Evolutionary conservation across 169 alveolate genomes (phyloP), one percentile per base, ranked within the genome.

Genomic region (Blepharisma undulans): DNA sequence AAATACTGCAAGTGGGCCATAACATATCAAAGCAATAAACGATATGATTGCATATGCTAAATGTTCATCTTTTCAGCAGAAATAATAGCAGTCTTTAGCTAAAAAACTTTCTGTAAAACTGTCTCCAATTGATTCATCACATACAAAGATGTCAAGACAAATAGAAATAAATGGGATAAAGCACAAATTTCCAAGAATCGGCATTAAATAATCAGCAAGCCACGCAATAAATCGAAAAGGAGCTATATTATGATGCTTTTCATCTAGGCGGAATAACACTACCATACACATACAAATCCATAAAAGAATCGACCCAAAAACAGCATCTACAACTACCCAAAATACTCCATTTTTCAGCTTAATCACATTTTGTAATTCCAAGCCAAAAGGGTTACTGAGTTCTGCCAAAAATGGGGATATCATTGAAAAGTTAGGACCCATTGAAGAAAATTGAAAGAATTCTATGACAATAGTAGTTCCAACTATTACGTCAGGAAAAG

Each of bases 51-150:
- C 27, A 48, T 84, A 84, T 1, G n/a, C 36, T 22, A 84, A 30
- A 59, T 84, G 89, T 3, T 30, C 27, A 36, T 76, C 89, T 84
- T 84, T 59, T 76, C 89, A 84, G 79, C 89, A 84, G 60, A 32
- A 84, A 22, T 22, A 25, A n/a, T 21, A 84, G 89, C 89, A 84
- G 34, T 84, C 89, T 8, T 84, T 84, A 16, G 74, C 36, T 25
- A 84, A 16, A 84, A 84, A 84, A 6, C 71, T n/a, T 14, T 84
- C 89, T 32, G 89, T 84, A 21, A 84, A n/a, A 32, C 12, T 19
- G 36, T 32, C 60, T 21, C 89, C 89, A 12, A 76, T 84, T 22
- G 71, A 21, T 84, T 84, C 77, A 36, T 34, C 36, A 48, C 89
- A 84, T 0, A n/a, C 77, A 34, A 36, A 84, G 10, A 84, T 60